phyloP scores from a whole-genome alignment of 768 basidiomycete genomes.

The Butyriboletus loyo region DNA sequence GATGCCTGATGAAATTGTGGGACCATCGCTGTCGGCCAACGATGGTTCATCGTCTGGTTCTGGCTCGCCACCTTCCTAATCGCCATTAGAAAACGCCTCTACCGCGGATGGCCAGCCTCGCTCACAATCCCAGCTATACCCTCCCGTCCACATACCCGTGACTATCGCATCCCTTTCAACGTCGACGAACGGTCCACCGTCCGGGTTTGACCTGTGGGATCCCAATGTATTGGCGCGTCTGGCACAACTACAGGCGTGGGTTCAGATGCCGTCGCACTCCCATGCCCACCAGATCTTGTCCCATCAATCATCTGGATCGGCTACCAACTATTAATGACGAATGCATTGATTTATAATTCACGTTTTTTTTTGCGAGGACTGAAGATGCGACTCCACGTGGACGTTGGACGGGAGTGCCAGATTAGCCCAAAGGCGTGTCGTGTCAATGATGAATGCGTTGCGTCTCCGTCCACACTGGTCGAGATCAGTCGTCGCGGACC shows the following conservation, averaged over 20 bases:
- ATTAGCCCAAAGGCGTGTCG: no score
- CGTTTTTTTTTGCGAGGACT: no score
- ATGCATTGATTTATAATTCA: not conserved
- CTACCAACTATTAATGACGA: constrained; percentile 14
- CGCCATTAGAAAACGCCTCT: constrained; percentile 1
- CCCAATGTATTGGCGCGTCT: no score
- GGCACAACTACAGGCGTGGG: not conserved
- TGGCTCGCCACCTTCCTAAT: constrained; percentile 3
- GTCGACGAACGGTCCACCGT: not conserved
- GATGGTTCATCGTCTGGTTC: not conserved
- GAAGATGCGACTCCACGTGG: no score
- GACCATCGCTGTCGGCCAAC: constrained; percentile 5
- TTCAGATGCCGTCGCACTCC: constrained; percentile 9
- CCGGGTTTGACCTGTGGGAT: no score
- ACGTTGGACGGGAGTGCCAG: no score
- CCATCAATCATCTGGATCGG: no score
- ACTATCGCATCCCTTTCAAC: not conserved
- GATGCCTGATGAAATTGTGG: constrained; percentile 13
- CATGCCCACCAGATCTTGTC: no score
- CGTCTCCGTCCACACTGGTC: no score
- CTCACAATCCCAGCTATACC: constrained; percentile 1
- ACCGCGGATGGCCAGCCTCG: not conserved
- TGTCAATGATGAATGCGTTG: no score
- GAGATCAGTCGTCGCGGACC: no score
- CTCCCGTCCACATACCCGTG: not conserved